Evolutionary conservation across 768 basidiomycete species (phyloP).

Genomic region (Peribolospora kevripleyi): DNA sequence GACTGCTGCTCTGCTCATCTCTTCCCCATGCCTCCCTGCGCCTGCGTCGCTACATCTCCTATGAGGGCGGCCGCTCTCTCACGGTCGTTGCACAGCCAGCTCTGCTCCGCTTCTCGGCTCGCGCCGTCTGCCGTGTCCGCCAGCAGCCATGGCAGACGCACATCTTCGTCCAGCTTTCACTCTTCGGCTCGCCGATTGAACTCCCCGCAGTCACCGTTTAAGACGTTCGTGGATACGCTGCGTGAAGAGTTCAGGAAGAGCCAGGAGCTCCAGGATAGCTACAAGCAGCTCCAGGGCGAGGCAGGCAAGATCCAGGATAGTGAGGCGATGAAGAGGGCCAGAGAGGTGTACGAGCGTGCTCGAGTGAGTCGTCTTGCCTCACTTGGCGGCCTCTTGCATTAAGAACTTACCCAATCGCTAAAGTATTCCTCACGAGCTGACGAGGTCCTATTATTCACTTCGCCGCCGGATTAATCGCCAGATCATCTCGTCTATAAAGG

Average conservation of each 20-base stretch:
- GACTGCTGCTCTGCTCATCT: too few species aligned
- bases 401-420: background rate
- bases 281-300: conserved; percentile 90
- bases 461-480: conserved; percentile 18
- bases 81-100: too few species aligned
- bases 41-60: too few species aligned
- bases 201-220: conserved; percentile 70
- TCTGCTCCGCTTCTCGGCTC: too few species aligned
- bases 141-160: too few species aligned
- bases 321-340: conserved; percentile 77
- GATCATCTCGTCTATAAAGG: conserved; percentile 82
- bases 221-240: conserved; percentile 84
- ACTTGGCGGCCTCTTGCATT: too few species aligned
- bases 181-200: conserved; percentile 39
- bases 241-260: conserved; percentile 82
- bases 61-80: too few species aligned
- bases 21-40: too few species aligned
- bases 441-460: background rate
- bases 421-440: background rate
- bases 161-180: conserved; percentile 11
- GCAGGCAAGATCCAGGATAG: conserved; percentile 94
- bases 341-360: conserved; percentile 77
- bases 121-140: too few species aligned
- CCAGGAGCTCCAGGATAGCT: conserved; percentile 80
- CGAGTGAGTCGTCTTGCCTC: conserved; percentile 34